A percentile compares a stretch with the other conserved stretches of the same genome.
Evolutionary conservation across 768 basidiomycete genomes (phyloP).

Genomic region (Lactifluus pinguis): DNA sequence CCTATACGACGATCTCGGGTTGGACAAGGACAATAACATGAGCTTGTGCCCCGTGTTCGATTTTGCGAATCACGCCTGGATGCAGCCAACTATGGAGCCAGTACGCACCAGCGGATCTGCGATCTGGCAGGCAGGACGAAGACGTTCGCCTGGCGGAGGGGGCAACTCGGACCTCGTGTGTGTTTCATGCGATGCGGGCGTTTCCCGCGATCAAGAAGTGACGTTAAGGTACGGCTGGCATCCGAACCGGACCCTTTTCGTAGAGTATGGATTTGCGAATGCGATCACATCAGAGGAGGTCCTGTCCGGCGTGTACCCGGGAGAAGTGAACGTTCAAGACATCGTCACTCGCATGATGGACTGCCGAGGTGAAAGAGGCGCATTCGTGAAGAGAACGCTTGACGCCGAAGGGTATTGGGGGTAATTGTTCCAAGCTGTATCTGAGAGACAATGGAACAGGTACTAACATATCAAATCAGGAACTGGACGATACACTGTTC

Average conservation of each 20-base stretch:
- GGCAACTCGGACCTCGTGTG: constrained; percentile 36
- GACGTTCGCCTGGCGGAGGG: neutral
- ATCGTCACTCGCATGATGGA: constrained; percentile 44
- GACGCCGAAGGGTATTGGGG: constrained; percentile 73
- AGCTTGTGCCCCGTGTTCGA: constrained; percentile 87
- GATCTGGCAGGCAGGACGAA: neutral
- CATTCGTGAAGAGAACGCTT: constrained; percentile 45
- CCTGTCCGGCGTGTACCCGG: constrained; percentile 26
- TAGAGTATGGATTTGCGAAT: constrained; percentile 86
- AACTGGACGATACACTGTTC: constrained; percentile 70
- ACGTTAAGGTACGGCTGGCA: constrained; percentile 75
- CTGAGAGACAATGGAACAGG: neutral
- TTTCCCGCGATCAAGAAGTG: constrained; percentile 54
- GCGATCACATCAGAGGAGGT: constrained; percentile 24
- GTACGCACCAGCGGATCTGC: constrained; percentile 12
- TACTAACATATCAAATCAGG: constrained; percentile 32
- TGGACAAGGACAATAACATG: constrained; percentile 58
- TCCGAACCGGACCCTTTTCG: constrained; percentile 65
- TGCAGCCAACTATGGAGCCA: constrained; percentile 37
- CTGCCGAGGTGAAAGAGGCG: constrained; percentile 31
- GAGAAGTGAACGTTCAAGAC: constrained; percentile 58
- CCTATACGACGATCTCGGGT: constrained; percentile 58
- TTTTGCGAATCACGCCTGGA: constrained; percentile 70
- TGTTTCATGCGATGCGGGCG: constrained; percentile 33
- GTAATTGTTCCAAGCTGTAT: constrained; percentile 32